These are phyloP conservation scores for Fistulinella prunicolor DNA, from an alignment of 768 basidiomycete genomes.

Conservation along the genomic window DNA sequence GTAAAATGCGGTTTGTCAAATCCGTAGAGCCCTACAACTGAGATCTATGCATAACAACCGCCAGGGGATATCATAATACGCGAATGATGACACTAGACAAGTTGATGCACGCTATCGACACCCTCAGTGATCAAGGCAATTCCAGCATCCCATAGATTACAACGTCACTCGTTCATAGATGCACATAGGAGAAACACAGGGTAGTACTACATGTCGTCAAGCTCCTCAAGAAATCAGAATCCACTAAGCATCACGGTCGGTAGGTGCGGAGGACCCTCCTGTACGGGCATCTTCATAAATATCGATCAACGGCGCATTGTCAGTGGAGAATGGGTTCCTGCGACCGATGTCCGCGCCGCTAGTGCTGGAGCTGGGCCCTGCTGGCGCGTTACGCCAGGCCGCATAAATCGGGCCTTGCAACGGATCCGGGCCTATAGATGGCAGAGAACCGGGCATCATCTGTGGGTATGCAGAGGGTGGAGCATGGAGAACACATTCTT, in stretches of 20 bases:
- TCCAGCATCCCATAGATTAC: no score
- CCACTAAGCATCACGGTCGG: not conserved
- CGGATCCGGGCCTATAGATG: not conserved
- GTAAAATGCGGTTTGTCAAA: no score
- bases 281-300: not conserved
- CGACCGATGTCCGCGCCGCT: not conserved
- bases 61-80: no score
- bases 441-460: slow-evolving; percentile 27
- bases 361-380: not conserved
- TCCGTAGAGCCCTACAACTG: no score
- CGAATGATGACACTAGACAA: no score
- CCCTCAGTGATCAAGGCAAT: no score
- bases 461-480: slow-evolving; percentile 26
- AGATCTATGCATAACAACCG: no score
- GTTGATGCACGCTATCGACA: no score
- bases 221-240: no score
- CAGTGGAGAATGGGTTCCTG: slow-evolving; percentile 4
- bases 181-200: not conserved
- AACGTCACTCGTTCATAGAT: not conserved
- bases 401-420: not conserved
- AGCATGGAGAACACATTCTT: slow-evolving; percentile 17
- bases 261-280: not conserved
- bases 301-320: slow-evolving; percentile 4
- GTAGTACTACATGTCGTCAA: slow-evolving; percentile 2
- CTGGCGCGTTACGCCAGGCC: not conserved